Evolutionary conservation across 2,329 filamentous ascomycete species (phyloP), one percentile per base, ranked within the genome.

Genomic region (Fusarium neocosmosporiellum): DNA sequence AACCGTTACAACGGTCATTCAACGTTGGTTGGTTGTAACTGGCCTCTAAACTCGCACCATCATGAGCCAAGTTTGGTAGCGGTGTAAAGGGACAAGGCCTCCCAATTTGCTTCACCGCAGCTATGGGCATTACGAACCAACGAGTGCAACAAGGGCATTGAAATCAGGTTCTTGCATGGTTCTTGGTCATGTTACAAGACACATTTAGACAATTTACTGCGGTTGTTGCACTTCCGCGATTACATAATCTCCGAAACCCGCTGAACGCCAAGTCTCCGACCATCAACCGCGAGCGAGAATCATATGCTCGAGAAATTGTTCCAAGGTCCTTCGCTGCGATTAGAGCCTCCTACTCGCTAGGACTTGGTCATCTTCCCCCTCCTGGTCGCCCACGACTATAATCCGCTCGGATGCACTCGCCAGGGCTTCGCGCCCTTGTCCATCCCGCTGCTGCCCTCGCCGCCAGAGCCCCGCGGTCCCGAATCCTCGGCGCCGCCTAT

Each of bases 321-420:
- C 4, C 7, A 53, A 53, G 48, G 48, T 31, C 27, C 4, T 53
- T 53, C 2, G 48, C 7, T 53, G 48, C 48, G 48, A 31, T 5
- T 53, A 2, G 46, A 53, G 27, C 18, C 5, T 31, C 27, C 48
- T 53, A 53, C 48, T 62, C 57, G 59, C 18, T 33, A 29, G 24
- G 62, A 24, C 20, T 62, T 34, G 22, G 54, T 48, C 31, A 65
- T 27, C 37, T 18, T 27, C 61, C 22, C 27, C 59, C 41, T 54
- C 61, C 67, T 63, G 63, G 58, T 27, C 36, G 53, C 41, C n/a
- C 53, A 43, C 59, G 59, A 70, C 73, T 57, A 71, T 61, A 71
- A 78, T 59, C 67, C 77, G 78, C 66, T 70, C 77, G 80, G 70
- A 81, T 81, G 80, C 74, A 75, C 74, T 77, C 75, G 72, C 71